Evolutionary conservation across 2,329 filamentous ascomycete genomes (phyloP).

Genomic region (Fusarium sp.): DNA sequence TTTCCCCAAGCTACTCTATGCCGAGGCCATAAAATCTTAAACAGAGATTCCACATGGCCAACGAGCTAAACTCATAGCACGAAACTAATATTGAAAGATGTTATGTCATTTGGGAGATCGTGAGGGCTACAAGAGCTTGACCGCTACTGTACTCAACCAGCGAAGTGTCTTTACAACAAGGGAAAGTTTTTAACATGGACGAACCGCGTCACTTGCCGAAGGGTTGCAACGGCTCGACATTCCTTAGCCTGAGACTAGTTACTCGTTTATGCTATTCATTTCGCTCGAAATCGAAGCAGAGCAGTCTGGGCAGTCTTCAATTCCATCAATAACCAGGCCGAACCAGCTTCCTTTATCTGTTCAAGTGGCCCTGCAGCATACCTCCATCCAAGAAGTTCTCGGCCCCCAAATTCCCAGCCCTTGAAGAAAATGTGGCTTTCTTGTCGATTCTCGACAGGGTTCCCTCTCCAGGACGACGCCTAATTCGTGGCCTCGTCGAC

Average conservation of each 20-base stretch:
- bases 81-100: neutral
- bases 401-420: conserved; percentile 41
- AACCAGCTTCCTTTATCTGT: conserved; percentile 4
- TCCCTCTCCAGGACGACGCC: conserved; percentile 7
- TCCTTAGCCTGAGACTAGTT: neutral
- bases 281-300: neutral
- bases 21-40: conserved; percentile 8
- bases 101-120: neutral
- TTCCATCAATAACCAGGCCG: neutral
- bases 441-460: conserved; percentile 30
- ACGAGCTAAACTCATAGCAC: neutral
- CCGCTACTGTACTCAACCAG: conserved; percentile 3
- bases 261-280: no score
- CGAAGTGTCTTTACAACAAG: neutral
- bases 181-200: conserved; percentile 2
- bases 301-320: conserved; percentile 2
- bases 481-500: conserved; percentile 47
- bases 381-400: conserved; percentile 25
- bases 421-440: conserved; percentile 31
- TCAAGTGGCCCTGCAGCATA: neutral
- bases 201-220: neutral
- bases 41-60: conserved; percentile 1
- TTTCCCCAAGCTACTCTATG: neutral
- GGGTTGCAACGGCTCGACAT: neutral
- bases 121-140: conserved; percentile 5